Evolutionary conservation across 441 rosid species (phyloP).

Genomic region (Rhodomyrtus psidioides): DNA sequence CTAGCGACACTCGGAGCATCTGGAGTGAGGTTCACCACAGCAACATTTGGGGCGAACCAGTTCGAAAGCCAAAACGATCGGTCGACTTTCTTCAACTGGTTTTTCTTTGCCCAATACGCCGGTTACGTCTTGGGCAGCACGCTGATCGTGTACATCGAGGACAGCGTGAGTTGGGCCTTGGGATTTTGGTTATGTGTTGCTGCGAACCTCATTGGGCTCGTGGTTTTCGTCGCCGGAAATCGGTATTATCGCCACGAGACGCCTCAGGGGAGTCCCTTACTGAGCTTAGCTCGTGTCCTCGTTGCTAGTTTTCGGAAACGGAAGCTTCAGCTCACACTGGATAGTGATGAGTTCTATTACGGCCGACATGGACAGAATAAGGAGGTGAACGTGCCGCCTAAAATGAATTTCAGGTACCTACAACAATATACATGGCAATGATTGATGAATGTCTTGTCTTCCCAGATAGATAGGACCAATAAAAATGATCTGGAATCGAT

Average conservation of each 20-base stretch:
- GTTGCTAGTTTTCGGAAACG: constrained; percentile 18
- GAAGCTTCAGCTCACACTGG: neutral
- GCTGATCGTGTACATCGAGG: constrained; percentile 13
- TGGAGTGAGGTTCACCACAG: constrained; percentile 2
- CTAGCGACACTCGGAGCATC: neutral
- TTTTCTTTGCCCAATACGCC: neutral
- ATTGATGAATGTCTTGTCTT: neutral
- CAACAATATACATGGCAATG: neutral
- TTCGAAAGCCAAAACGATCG: constrained; percentile 3
- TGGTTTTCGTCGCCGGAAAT: constrained; percentile 4
- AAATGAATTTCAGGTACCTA: constrained; percentile 11
- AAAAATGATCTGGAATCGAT: neutral
- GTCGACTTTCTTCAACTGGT: constrained; percentile 10
- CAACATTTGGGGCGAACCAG: constrained; percentile 11
- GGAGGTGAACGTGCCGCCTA: constrained; percentile 6
- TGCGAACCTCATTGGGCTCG: constrained; percentile 6
- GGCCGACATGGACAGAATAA: neutral
- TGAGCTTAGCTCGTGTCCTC: constrained; percentile 16
- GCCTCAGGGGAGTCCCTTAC: constrained; percentile 18
- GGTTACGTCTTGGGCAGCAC: neutral
- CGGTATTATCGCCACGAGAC: constrained; percentile 11
- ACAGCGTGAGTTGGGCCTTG: constrained; percentile 20
- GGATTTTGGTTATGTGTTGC: constrained; percentile 18
- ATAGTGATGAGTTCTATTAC: constrained; percentile 2
- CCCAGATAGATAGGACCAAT: neutral